These are phyloP conservation scores for Bolboschoenus planiculmis DNA, from an alignment of 176 grass and related monocot genomes.

Conservation along the genomic window DNA sequence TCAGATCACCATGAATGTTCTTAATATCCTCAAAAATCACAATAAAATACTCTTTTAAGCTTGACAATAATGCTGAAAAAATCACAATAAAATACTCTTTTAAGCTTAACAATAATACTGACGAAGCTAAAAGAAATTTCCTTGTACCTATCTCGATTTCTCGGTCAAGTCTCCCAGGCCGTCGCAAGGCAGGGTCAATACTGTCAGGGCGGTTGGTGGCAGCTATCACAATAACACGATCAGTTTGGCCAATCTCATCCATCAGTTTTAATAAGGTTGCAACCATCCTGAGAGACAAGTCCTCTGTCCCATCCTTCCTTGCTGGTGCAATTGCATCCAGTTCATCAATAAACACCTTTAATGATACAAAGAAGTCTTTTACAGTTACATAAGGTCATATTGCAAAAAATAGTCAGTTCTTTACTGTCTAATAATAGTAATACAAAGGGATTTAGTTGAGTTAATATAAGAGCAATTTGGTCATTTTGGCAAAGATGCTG, in stretches of 20 bases:
- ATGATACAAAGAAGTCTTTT: not conserved
- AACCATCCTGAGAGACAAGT: conserved; percentile 84
- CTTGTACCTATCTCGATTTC: conserved; percentile 90
- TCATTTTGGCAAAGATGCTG: not conserved
- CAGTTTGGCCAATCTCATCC: conserved; percentile 68
- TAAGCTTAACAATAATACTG: not conserved
- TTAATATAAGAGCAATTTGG: not conserved
- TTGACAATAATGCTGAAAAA: not conserved
- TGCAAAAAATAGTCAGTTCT: not conserved
- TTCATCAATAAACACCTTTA: conserved; percentile 94
- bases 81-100: no score
- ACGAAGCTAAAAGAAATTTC: not conserved
- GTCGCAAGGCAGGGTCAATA: conserved; percentile 77
- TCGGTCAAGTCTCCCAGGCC: conserved; percentile 67
- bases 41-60: not conserved
- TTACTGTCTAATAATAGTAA: not conserved
- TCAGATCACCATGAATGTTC: not conserved
- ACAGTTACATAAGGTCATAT: not conserved
- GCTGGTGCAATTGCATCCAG: conserved; percentile 96
- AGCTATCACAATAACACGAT: conserved; percentile 78
- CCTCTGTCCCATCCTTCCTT: conserved; percentile 71
- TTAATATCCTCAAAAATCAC: not conserved
- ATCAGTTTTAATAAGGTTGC: conserved; percentile 79
- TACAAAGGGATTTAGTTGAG: not conserved
- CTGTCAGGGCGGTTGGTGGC: conserved; percentile 79